Evolutionary conservation across 2,329 filamentous ascomycete species (phyloP), one percentile per base, ranked within the genome.

Genomic region (Truncatella angustata): DNA sequence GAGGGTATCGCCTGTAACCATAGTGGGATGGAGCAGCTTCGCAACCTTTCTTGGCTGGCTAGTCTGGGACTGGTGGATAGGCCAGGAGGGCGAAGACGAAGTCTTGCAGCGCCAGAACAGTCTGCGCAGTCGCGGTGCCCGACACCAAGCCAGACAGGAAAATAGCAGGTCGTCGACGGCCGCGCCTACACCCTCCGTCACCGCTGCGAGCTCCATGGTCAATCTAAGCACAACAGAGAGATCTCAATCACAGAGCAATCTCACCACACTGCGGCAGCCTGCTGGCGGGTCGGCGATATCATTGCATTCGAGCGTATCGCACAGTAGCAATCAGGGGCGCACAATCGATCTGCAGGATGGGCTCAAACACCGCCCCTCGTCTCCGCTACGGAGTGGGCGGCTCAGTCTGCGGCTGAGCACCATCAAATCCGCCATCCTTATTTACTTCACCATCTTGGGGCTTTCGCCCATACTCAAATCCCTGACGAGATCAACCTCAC

Each of bases 391-490:
- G 59, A 61, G 59, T 21, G 69, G 70, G 45, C 75, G 75, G 42
- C 72, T 71, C 11, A 75, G 77, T 59, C 73, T 80, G 50, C 78
- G 81, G 18, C 64, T 97, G 4, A 85, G 87, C 30, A 97, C 94
- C 1, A 85, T 92, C 60, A 97, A 97, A 71, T 97, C 92, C 0
- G 92, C 92, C 0, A 77, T 95, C 34, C 80, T 97, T 46, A 97
- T 97, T 63, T 97, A 95, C 73, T 95, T 88, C 60, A 92, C 91
- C 4, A 79, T 99, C 12, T 83, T 97, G 3, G 94, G 93, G 10
- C 80, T 99, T 4, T 96, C 90, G 37, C 94, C 94, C 0, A 97
- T 99, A 58, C 84, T 99, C 56, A 97, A 97, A 70, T 97, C 92
- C 1, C 81, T 99, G n/a, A 99, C 94, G 1, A 83, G 82, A 47